phyloP scores from a whole-genome alignment of 148 eudicot genomes.

The Vaccinium vitisidaea region DNA sequence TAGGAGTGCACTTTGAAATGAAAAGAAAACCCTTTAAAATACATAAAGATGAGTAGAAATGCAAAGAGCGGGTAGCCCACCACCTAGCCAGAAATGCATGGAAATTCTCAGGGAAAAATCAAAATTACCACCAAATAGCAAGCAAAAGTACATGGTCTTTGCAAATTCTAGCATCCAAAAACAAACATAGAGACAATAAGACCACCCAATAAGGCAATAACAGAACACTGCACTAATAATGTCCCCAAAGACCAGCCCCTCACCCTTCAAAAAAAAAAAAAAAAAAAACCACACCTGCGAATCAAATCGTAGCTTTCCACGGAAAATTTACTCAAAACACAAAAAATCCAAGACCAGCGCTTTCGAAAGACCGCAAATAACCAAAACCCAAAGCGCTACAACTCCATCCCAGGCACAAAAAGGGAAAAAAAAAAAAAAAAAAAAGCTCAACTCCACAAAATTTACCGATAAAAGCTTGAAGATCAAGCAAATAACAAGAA shows the following conservation, averaged over 20 bases:
- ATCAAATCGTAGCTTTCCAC: not conserved
- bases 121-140: not conserved
- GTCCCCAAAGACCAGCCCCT: not conserved
- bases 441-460: not conserved
- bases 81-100: not conserved
- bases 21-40: not conserved
- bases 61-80: not conserved
- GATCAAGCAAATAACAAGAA: conserved; percentile 11
- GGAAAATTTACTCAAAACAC: not conserved
- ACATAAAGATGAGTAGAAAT: not conserved
- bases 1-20: not conserved
- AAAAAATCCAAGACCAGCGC: not conserved
- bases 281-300: not conserved
- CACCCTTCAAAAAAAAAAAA: not conserved
- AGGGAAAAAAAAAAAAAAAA: not conserved
- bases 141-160: not conserved
- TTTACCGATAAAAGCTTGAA: not conserved
- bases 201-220: not conserved
- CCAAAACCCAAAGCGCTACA: not conserved
- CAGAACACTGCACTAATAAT: not conserved
- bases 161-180: not conserved
- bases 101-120: not conserved
- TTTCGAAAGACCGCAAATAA: not conserved
- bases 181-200: too few species aligned
- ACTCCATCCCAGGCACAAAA: not conserved